A percentile compares a stretch with the other conserved stretches of the same genome.
phyloP scores from a whole-genome alignment of 1,139 yeast species.

The Lodderomyces orthopsilosis region DNA sequence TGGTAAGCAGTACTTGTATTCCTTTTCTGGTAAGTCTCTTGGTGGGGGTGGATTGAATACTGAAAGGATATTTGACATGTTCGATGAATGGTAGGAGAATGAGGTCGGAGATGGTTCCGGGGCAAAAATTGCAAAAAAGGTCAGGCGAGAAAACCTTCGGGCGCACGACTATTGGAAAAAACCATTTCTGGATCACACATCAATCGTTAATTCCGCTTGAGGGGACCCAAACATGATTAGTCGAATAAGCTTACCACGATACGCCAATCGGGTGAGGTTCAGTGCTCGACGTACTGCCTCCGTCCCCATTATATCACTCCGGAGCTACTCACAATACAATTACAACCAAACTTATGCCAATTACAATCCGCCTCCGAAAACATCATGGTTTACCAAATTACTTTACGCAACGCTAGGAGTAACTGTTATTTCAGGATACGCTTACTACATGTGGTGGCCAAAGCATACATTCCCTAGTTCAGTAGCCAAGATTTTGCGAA shows the following conservation, averaged over 20 bases:
- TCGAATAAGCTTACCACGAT: not conserved
- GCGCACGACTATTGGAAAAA: not conserved
- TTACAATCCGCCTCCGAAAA: slow-evolving; percentile 15
- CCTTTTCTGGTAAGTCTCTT: slow-evolving; percentile 23
- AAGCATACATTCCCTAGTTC: slow-evolving; percentile 48
- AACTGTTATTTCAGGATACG: slow-evolving; percentile 29
- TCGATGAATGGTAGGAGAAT: not conserved
- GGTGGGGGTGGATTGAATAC: slow-evolving; percentile 40
- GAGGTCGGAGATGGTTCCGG: not conserved
- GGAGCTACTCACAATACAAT: slow-evolving; percentile 2
- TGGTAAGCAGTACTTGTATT: slow-evolving; percentile 30
- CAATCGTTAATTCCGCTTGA: not conserved
- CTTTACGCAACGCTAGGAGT: slow-evolving; percentile 26
- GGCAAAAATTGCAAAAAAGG: not conserved
- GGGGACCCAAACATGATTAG: not conserved
- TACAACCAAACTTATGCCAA: slow-evolving; percentile 10
- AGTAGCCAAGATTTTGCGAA: slow-evolving; percentile 69
- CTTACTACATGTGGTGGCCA: slow-evolving; percentile 62
- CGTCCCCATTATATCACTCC: not conserved
- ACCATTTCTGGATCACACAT: not conserved
- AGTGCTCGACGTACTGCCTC: not conserved
- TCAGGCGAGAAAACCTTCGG: not conserved
- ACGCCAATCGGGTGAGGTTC: not conserved
- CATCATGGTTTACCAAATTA: slow-evolving; percentile 20
- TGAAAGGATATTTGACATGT: slow-evolving; percentile 36